Conservation (phyloP, 2,329 filamentous ascomycete genomes). For the Fusarium sp. region DNA sequence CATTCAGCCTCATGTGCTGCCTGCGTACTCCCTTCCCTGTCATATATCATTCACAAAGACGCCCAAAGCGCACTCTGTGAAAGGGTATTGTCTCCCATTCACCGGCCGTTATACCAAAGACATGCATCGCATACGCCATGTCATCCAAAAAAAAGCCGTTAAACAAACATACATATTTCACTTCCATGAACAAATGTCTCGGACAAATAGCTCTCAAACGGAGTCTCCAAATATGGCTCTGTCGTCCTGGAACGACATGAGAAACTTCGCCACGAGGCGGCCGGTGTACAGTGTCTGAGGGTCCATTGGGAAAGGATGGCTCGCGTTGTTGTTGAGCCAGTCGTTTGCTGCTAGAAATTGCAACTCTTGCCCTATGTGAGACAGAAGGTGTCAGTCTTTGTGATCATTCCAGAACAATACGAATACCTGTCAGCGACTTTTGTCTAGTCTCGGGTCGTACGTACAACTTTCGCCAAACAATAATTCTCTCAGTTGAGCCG, state of each 20-base stretch:
- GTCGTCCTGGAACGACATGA: conserved; percentile 67
- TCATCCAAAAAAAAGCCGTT: conserved; percentile 30
- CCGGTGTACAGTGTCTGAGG: conserved; percentile 65
- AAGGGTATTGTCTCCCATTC: conserved; percentile 19
- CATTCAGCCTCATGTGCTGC: conserved; percentile 21
- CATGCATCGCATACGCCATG: conserved; percentile 38
- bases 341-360: conserved; percentile 61
- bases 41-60: conserved; percentile 11
- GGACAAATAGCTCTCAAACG: conserved; percentile 29
- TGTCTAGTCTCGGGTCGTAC: conserved; percentile 44
- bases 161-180: conserved; percentile 7
- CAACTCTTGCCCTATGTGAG: conserved; percentile 52
- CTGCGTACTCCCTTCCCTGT: conserved; percentile 1
- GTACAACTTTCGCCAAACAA: conserved; percentile 60
- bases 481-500: conserved; percentile 58
- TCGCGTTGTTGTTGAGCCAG: conserved; percentile 59
- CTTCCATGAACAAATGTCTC: conserved; percentile 36
- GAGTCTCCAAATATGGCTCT: conserved; percentile 59
- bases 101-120: conserved; percentile 29
- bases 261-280: conserved; percentile 64
- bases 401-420: conserved; percentile 27
- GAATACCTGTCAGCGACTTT: conserved; percentile 3
- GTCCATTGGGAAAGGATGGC: conserved; percentile 61
- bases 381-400: conserved; percentile 35
- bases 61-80: conserved; percentile 10